Base-by-base conservation (phyloP, 140 eudicot species). In the Bidens hawaiensis region DNA sequence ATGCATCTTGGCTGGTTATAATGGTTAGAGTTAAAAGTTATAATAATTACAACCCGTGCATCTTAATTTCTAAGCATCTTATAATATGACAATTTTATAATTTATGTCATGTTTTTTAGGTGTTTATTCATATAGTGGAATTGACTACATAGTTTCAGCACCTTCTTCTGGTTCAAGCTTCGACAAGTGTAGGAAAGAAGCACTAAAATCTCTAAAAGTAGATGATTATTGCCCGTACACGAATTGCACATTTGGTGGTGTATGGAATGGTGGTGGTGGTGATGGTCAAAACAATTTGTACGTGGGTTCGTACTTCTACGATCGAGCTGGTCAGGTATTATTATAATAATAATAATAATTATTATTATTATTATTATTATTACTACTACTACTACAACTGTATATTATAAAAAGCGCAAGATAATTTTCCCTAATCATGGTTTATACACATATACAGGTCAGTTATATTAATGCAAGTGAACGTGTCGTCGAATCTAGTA, bases 261-360 rank as follows among this genome's bases (percentile, higher is more conserved):
- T 90, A 8, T 90, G 97, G 95, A 90, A 81, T 65, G 97, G 97
- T 40, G 97, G 95, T 26, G 95, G 97, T 16, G 95, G 97, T n/a
- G 90, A 77, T 75, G 97, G 97, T 27, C 97, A 81, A 74, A 90
- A 83, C 78, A 81, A 86, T 53, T 73, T 90, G 0, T 90, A 81
- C 53, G 95, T 90, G 26, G 95, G 94, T 27, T 90, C 95, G 18
- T 90, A 83, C 58, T 90, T 90, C 78, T 90, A 79, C 45, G 95
- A 90, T 60, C 83, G 94, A 63, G 97, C 97, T 53, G 97, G 85
- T 40, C 86, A 86, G 97, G 97, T 90, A 77, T 31, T 17, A 2
- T 2, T 28, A 2, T 28, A 28, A 8, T n/a, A n/a, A n/a, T n/a
- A n/a, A n/a, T n/a, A n/a, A n/a, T n/a, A n/a, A n/a, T n/a, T n/a